Evolutionary conservation across 2,329 filamentous ascomycete species (phyloP).

Genomic region (Alternaria sp.): DNA sequence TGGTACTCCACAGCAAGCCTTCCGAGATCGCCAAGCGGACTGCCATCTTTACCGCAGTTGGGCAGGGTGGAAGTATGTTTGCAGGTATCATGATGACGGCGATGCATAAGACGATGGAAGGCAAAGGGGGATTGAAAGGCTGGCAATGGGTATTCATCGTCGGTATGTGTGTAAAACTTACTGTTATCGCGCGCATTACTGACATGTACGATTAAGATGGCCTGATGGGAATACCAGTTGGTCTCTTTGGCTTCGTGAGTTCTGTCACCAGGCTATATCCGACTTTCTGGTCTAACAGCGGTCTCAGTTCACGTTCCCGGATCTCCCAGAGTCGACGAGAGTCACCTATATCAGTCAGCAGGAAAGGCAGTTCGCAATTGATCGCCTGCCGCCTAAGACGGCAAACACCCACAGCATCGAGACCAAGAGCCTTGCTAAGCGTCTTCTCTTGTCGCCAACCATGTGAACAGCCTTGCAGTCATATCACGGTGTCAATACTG

Average conservation of each 20-base stretch:
- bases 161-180: slow-evolving; percentile 14
- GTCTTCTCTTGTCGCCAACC: slow-evolving; percentile 26
- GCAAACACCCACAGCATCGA: slow-evolving; percentile 32
- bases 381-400: slow-evolving; percentile 33
- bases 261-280: neutral
- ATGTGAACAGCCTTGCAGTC: slow-evolving; percentile 16
- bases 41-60: slow-evolving; percentile 37
- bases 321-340: slow-evolving; percentile 30
- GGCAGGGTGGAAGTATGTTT: slow-evolving; percentile 39
- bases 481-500: neutral
- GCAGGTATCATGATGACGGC: slow-evolving; percentile 41
- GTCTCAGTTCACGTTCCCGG: slow-evolving; percentile 32
- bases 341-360: slow-evolving; percentile 24
- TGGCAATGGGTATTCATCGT: slow-evolving; percentile 43
- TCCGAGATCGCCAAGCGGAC: slow-evolving; percentile 38
- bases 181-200: neutral
- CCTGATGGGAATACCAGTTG: slow-evolving; percentile 35
- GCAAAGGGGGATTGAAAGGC: slow-evolving; percentile 26
- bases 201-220: slow-evolving; percentile 24
- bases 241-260: slow-evolving; percentile 34
- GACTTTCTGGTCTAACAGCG: neutral
- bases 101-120: slow-evolving; percentile 36
- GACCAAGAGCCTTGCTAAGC: slow-evolving; percentile 26
- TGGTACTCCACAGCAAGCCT: slow-evolving; percentile 24
- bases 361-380: slow-evolving; percentile 31